Conservation (phyloP, 805 yeast species). For the baker's yeast (Saccharomyces cerevisiae) region DNA sequence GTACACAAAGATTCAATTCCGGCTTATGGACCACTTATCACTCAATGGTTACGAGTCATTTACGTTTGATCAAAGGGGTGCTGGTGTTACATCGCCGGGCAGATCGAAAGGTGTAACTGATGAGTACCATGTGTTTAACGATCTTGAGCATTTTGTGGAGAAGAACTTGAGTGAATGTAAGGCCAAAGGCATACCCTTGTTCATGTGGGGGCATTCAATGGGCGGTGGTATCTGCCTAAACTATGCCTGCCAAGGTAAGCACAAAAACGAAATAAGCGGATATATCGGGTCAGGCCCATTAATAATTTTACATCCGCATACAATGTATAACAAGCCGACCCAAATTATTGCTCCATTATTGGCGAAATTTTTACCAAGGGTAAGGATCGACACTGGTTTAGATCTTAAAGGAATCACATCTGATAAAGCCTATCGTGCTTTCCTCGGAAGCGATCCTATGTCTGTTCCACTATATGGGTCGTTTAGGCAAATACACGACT, state of each 20-base stretch:
- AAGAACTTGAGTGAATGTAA: slow-evolving; percentile 18
- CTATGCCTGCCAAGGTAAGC: slow-evolving; percentile 50
- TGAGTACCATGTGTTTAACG: slow-evolving; percentile 49
- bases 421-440: slow-evolving; percentile 39
- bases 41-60: slow-evolving; percentile 54
- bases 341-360: slow-evolving; percentile 36
- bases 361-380: slow-evolving; percentile 38
- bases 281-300: slow-evolving; percentile 53
- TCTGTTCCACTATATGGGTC: slow-evolving; percentile 45
- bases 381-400: slow-evolving; percentile 47
- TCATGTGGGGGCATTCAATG: slow-evolving; percentile 67
- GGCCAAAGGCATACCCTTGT: slow-evolving; percentile 28
- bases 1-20: slow-evolving; percentile 40
- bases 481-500: slow-evolving; percentile 48
- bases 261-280: slow-evolving; percentile 39
- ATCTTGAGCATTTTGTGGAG: slow-evolving; percentile 44
- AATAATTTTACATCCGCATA: slow-evolving; percentile 46
- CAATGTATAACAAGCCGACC: slow-evolving; percentile 44
- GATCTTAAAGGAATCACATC: slow-evolving; percentile 47
- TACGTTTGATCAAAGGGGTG: slow-evolving; percentile 69
- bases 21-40: slow-evolving; percentile 46
- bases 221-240: slow-evolving; percentile 69
- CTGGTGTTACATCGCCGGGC: slow-evolving; percentile 56
- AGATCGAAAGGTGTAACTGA: slow-evolving; percentile 46
- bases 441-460: slow-evolving; percentile 36